These are phyloP conservation scores for Globisporangium megalacanthum DNA, from an alignment of 352 stramenopile genomes.

Conservation along the genomic window DNA sequence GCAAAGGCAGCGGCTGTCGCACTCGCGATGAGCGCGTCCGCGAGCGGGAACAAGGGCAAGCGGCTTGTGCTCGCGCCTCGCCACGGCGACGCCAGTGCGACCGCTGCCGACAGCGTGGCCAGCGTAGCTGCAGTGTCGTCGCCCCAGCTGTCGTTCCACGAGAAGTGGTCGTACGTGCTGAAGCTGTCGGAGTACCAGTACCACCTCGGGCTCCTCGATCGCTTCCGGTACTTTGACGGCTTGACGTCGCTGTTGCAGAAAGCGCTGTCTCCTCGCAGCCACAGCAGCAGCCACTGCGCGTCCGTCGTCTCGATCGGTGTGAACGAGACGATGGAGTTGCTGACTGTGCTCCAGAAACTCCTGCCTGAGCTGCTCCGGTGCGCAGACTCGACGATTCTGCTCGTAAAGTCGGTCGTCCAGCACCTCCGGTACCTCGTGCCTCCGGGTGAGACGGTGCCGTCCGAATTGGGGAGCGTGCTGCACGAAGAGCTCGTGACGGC, in stretches of 20 bases:
- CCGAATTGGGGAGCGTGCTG: slow-evolving; percentile 32
- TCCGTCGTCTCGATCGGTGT: slow-evolving; percentile 54
- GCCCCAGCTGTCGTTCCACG: slow-evolving; percentile 39
- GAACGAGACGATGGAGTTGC: slow-evolving; percentile 71
- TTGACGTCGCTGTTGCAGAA: slow-evolving; percentile 79
- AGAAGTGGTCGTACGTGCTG: slow-evolving; percentile 81
- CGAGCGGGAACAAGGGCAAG: not conserved
- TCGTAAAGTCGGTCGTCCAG: slow-evolving; percentile 77
- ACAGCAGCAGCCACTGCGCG: slow-evolving; percentile 20
- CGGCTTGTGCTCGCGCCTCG: slow-evolving; percentile 19
- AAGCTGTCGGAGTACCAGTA: slow-evolving; percentile 83
- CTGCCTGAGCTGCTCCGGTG: slow-evolving; percentile 63
- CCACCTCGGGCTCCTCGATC: slow-evolving; percentile 65
- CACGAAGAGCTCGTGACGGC: slow-evolving; percentile 68
- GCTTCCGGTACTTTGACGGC: slow-evolving; percentile 74
- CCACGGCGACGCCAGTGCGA: slow-evolving; percentile 24
- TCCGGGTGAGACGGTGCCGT: slow-evolving; percentile 34
- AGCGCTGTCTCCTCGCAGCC: slow-evolving; percentile 46
- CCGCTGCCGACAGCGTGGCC: slow-evolving; percentile 4
- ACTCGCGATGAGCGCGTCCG: not conserved
- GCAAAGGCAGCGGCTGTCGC: slow-evolving; percentile 6
- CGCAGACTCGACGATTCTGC: slow-evolving; percentile 43
- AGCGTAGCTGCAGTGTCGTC: slow-evolving; percentile 10
- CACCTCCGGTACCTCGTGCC: slow-evolving; percentile 75
- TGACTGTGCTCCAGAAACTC: slow-evolving; percentile 66